Conservation (phyloP, 352 stramenopile species). For the Phytophthora pluvialis region DNA sequence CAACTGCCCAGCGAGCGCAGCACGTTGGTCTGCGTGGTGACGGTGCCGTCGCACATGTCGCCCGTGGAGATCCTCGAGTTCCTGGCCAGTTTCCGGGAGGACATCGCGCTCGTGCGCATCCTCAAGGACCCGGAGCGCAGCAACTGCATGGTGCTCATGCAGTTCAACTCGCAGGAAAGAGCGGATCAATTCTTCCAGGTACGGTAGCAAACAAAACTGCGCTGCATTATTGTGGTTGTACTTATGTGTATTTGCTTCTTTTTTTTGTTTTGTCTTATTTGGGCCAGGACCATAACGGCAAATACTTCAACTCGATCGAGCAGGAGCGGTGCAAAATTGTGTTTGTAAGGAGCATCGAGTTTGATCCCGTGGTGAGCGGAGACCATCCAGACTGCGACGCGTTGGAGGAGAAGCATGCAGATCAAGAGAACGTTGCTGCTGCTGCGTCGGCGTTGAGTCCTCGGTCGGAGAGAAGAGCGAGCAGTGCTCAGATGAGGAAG, state of each 20-base stretch:
- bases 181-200: slow-evolving; percentile 85
- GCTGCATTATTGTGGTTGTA: not conserved
- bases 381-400: slow-evolving; percentile 24
- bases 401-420: slow-evolving; percentile 33
- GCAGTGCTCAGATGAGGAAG: slow-evolving; percentile 40
- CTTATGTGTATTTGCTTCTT: not conserved
- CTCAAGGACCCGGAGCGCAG: slow-evolving; percentile 80
- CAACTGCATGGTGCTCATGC: slow-evolving; percentile 89
- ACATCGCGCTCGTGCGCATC: slow-evolving; percentile 82
- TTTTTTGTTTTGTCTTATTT: slow-evolving; percentile 15
- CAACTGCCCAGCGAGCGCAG: slow-evolving; percentile 73
- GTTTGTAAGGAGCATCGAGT: slow-evolving; percentile 90
- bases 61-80: slow-evolving; percentile 88
- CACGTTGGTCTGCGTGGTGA: slow-evolving; percentile 83
- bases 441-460: slow-evolving; percentile 7
- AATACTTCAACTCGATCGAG: slow-evolving; percentile 94
- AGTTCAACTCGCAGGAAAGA: slow-evolving; percentile 79
- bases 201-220: not conserved
- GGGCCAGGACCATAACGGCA: slow-evolving; percentile 83
- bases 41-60: slow-evolving; percentile 85
- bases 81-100: slow-evolving; percentile 68
- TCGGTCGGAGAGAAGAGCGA: slow-evolving; percentile 34
- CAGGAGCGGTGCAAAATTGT: slow-evolving; percentile 90
- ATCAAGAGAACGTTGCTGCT: slow-evolving; percentile 12
- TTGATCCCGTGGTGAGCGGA: slow-evolving; percentile 57